These are phyloP conservation scores for Arbutus unedo DNA, from an alignment of 148 eudicot genomes.

Conservation along the genomic window DNA sequence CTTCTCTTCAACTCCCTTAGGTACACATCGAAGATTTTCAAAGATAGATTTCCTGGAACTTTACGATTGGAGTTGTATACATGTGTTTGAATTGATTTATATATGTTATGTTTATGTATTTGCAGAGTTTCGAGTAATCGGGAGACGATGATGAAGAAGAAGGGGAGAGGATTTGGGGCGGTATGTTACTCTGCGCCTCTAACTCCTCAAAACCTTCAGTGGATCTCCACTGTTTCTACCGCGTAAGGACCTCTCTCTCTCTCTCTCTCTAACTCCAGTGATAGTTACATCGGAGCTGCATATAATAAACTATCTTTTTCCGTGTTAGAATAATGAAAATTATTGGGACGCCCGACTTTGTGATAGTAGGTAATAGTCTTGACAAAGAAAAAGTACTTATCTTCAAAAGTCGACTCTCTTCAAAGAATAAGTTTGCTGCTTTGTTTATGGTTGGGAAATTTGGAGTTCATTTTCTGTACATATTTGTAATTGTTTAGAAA, in stretches of 20 bases:
- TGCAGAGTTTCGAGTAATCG: slow-evolving; percentile 26
- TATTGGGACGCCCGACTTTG: neutral
- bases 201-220: slow-evolving; percentile 47
- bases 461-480: neutral
- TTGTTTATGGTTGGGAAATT: neutral
- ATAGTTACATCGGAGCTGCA: neutral
- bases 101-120: neutral
- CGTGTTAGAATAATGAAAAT: neutral
- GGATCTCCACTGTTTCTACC: slow-evolving; percentile 55
- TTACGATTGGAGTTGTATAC: neutral
- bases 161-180: slow-evolving; percentile 34
- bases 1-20: slow-evolving; percentile 14
- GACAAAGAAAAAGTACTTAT: neutral
- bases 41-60: neutral
- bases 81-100: neutral
- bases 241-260: slow-evolving; percentile 33
- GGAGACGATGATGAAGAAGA: slow-evolving; percentile 18
- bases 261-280: neutral
- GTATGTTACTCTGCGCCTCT: slow-evolving; percentile 47
- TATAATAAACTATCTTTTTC: too few relatives aligned
- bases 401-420: neutral
- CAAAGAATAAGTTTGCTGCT: neutral
- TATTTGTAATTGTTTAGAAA: neutral
- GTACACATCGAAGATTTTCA: neutral
- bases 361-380: neutral